Evolutionary conservation across 1,284 basidiomycete species (phyloP), one percentile per base, ranked within the genome.

Genomic region (Trichosporon ovoides): DNA sequence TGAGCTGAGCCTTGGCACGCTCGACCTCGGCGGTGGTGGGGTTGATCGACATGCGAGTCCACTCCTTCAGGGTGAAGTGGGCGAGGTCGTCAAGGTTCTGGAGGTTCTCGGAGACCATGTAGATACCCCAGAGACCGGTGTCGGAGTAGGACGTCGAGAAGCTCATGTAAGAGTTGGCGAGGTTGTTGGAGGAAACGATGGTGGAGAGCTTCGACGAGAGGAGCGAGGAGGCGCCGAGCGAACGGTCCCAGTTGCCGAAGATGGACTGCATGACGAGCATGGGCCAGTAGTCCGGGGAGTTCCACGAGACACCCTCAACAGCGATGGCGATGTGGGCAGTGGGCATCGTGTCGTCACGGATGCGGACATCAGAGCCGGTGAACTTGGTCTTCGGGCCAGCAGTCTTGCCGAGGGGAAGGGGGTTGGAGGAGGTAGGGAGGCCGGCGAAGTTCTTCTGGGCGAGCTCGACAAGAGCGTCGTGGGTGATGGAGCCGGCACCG

Each of bases 81-180:
- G 85, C 78, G 63, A 97, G 80, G 77, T 99, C 96, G 74, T 99
- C 95, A 58, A 98, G 81, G 81, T 95, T 93, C 79, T 83, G 82
- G 58, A 91, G 55, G 76, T 97, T 97, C 83, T 98, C 96, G 28
- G 90, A 87, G 59, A 93, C 89, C 59, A 97, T 80, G 84, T 98
- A 98, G 80, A 97, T 92, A 72, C 96, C 96, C 96, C 96, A 98
- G 49, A 99, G 87, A 72, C 95, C 96, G 18, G 94, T 98, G 80
- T 98, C 96, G 16, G 93, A 94, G 83, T 99, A 99, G n/a, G 90
- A 94, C 12, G 96, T 98, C 38, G 91, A 96, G 86, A 98, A 99
- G 64, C 90, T 92, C 91, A 98, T 96, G 87, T 91, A 98, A 67
- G 89, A 93, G 83, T 98, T 99, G 73, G 96, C 95, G 73, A 98